Base-by-base conservation (phyloP, 495 filamentous ascomycete species). In the Elaphomyces granulatus region DNA sequence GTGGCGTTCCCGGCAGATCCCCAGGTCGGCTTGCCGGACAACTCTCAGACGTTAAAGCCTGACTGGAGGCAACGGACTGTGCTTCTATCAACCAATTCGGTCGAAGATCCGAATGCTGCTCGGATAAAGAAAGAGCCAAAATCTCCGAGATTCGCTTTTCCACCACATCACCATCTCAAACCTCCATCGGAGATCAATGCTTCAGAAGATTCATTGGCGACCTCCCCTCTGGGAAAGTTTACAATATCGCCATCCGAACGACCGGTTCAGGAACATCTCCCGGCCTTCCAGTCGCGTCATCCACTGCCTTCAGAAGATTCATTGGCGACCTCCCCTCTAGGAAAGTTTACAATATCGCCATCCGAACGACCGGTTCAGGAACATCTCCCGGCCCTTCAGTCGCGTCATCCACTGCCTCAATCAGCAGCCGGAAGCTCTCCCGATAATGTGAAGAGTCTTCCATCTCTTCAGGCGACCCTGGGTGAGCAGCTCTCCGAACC, bases 391-490 rank as follows among this genome's bases (percentile, higher is more conserved):
- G 56, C 55, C 10, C 50, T 65, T 32, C 61, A 60, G 37, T 55
- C 63, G 34, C 55, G 60, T 3, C n/a, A n/a, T n/a, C n/a, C n/a
- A n/a, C n/a, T n/a, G n/a, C 48, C 47, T 14, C 43, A 41, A 15
- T 59, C 60, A 7, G 45, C 45, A 26, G 43, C 52, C 4, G 44
- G 45, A 20, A 58, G 53, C 33, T 63, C 68, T 3, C 60, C 66
- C 2, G 66, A 70, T 1, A 54, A 52, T 34, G 34, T 36, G 32
- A 62, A 62, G 38, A 63, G 42, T 26, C 50, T 71, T 8, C 69
- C 67, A 1, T 61, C 69, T 1, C 53, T 72, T 18, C 53, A 56
- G 3, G 58, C 59, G n/a, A 52, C 61, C 17, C 48, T 71, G 7
- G 54, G 55, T n/a, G 50, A 51, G 32, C 43, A 54, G 46, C 32